These are phyloP conservation scores for Pezicula neosporulosa DNA, from an alignment of 2,329 filamentous ascomycete genomes.

Conservation along the genomic window DNA sequence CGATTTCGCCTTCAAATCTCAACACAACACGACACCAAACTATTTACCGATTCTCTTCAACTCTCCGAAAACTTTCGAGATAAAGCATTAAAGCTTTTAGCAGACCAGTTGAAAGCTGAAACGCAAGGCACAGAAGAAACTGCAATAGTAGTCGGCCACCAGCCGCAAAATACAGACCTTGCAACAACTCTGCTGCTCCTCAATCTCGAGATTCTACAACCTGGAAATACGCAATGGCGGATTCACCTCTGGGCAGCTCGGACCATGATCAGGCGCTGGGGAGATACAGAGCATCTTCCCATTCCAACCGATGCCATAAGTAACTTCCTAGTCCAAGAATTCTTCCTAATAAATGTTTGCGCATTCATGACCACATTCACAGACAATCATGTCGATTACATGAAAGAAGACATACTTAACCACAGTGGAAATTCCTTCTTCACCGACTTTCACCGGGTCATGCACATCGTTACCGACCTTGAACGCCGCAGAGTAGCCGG, in stretches of 20 bases:
- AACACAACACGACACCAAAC: not conserved
- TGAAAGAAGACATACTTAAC: not conserved
- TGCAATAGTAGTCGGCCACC: not conserved
- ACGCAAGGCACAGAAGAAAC: not conserved
- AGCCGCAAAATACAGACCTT: conserved; percentile 1
- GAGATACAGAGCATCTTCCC: conserved; percentile 1
- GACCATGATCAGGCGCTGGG: conserved; percentile 3
- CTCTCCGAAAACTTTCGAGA: conserved; percentile 1
- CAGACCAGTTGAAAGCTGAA: conserved; percentile 1
- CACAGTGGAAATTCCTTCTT: conserved; percentile 1
- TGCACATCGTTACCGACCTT: conserved; percentile 1
- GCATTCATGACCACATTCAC: conserved; percentile 4
- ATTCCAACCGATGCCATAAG: not conserved
- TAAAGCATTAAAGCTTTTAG: not conserved
- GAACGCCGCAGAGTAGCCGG: conserved; percentile 1
- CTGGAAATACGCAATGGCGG: conserved; percentile 3
- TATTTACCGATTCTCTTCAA: not conserved
- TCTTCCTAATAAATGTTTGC: conserved; percentile 3
- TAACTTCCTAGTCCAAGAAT: conserved; percentile 2
- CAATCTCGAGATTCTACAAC: conserved; percentile 3
- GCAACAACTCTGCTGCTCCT: conserved; percentile 1
- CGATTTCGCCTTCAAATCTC: not conserved
- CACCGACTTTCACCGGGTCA: not conserved
- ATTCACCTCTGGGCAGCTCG: conserved; percentile 4
- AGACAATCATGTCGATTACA: not conserved